Evolutionary conservation across 345 rosid species (phyloP).

Genomic region (Theobroma cacao): DNA sequence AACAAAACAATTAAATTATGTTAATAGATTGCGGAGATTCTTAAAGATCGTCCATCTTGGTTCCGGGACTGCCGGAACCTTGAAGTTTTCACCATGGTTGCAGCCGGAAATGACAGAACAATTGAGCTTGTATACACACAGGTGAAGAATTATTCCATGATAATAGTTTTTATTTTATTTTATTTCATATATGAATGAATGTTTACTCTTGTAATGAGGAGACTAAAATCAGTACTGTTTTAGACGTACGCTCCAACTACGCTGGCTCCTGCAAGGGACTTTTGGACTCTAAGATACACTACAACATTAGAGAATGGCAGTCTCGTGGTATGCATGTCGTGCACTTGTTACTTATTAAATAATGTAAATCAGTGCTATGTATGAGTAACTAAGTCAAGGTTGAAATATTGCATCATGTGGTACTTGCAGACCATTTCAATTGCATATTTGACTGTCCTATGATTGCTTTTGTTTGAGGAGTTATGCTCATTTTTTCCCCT

Average conservation of each 20-base stretch:
- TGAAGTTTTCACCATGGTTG: conserved; percentile 93
- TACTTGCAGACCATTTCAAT: background rate
- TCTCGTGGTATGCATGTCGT: conserved; percentile 69
- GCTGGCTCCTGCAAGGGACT: conserved; percentile 96
- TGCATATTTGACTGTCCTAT: conserved; percentile 1
- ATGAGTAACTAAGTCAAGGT: background rate
- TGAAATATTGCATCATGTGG: background rate
- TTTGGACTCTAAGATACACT: conserved; percentile 97
- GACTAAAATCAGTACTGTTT: conserved; percentile 15
- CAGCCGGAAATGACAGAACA: conserved; percentile 93
- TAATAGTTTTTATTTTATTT: conserved; percentile 2
- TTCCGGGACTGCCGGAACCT: conserved; percentile 98
- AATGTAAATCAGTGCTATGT: background rate
- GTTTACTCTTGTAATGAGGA: background rate
- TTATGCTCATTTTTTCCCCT: background rate
- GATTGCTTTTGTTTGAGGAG: background rate
- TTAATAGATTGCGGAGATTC: conserved; percentile 92
- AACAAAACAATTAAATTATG: background rate
- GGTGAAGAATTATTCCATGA: conserved; percentile 33
- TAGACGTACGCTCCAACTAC: conserved; percentile 97
- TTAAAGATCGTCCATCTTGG: conserved; percentile 98
- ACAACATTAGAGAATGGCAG: conserved; percentile 93
- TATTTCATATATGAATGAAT: background rate
- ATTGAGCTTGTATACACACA: conserved; percentile 93
- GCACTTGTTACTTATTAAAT: background rate